Percentiles rank a stretch among this genome's conserved stretches.
Evolutionary conservation across 768 basidiomycete species (phyloP).

Genomic region (Pulveroboletus sp.): DNA sequence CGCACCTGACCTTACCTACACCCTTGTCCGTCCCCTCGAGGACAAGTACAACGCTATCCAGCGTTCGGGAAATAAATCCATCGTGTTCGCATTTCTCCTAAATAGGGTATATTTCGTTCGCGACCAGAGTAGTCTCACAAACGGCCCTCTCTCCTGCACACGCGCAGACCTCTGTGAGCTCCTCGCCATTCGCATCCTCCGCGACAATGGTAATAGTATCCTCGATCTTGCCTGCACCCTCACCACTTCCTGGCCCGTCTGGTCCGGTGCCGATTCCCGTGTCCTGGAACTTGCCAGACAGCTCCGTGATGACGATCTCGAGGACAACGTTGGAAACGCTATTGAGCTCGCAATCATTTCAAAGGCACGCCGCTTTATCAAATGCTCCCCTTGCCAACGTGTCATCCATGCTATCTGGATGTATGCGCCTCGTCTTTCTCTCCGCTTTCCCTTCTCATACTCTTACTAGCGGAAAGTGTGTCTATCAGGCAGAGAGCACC

Average conservation of each 20-base stretch:
- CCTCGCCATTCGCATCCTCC: conserved; percentile 76
- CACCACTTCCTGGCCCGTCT: conserved; percentile 81
- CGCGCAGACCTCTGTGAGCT: conserved; percentile 88
- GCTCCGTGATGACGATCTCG: conserved; percentile 67
- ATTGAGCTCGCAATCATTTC: conserved; percentile 91
- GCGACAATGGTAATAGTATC: conserved; percentile 65
- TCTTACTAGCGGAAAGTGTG: conserved; percentile 72
- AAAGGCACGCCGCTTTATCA: conserved; percentile 86
- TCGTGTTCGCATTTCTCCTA: conserved; percentile 85
- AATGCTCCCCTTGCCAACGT: conserved; percentile 84
- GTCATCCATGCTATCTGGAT: conserved; percentile 85
- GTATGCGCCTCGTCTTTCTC: conserved; percentile 37
- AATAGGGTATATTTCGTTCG: conserved; percentile 84
- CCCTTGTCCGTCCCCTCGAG: conserved; percentile 81
- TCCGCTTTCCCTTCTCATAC: conserved; percentile 14
- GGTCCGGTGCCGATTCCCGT: conserved; percentile 65
- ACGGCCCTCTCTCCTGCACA: conserved; percentile 64
- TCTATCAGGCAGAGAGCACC: conserved; percentile 85
- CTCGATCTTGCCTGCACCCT: conserved; percentile 67
- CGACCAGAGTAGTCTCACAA: conserved; percentile 65
- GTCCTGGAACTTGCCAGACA: conserved; percentile 57
- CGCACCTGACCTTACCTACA: conserved; percentile 88
- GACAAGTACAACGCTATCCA: conserved; percentile 83
- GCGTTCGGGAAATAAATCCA: conserved; percentile 70
- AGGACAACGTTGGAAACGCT: conserved; percentile 84